Conservation (phyloP, 106 monocot species). For the Ottelia alismoides region DNA sequence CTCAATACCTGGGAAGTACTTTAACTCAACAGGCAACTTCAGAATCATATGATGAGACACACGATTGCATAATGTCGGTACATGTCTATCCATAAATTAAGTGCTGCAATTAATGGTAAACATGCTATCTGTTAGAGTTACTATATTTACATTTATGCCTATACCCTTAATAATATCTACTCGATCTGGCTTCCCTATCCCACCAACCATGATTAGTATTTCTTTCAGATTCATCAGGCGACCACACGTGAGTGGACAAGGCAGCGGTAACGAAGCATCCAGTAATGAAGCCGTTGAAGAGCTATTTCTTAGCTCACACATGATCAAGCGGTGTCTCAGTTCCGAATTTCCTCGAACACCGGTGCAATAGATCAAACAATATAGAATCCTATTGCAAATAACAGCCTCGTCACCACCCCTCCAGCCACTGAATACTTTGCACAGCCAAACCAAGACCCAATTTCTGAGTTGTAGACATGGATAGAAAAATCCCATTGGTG, state of each 20-base stretch:
- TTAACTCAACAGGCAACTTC: too few species aligned
- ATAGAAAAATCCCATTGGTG: constrained; percentile 63
- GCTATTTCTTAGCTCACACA: constrained; percentile 31
- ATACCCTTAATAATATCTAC: constrained; percentile 87
- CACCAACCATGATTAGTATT: constrained; percentile 74
- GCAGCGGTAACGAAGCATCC: constrained; percentile 30
- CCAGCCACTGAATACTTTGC: constrained; percentile 66
- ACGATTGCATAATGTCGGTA: too few species aligned
- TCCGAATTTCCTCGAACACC: constrained; percentile 34
- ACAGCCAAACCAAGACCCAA: constrained; percentile 30
- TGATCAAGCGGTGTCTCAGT: constrained; percentile 55
- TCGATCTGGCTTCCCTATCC: constrained; percentile 64
- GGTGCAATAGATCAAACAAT: constrained; percentile 61
- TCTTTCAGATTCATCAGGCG: constrained; percentile 74
- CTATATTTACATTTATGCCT: too few species aligned
- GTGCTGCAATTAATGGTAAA: too few species aligned
- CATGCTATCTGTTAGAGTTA: too few species aligned
- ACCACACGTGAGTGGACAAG: constrained; percentile 76
- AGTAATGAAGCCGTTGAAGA: constrained; percentile 22
- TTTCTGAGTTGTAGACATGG: constrained; percentile 49
- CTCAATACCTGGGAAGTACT: too few species aligned
- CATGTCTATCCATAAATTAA: too few species aligned
- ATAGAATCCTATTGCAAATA: constrained; percentile 63
- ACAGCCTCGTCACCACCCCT: constrained; percentile 85
- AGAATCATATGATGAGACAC: too few species aligned